Conservation (phyloP, 192 early-diverging fungal genomes). For the Entomortierella parvispora region DNA sequence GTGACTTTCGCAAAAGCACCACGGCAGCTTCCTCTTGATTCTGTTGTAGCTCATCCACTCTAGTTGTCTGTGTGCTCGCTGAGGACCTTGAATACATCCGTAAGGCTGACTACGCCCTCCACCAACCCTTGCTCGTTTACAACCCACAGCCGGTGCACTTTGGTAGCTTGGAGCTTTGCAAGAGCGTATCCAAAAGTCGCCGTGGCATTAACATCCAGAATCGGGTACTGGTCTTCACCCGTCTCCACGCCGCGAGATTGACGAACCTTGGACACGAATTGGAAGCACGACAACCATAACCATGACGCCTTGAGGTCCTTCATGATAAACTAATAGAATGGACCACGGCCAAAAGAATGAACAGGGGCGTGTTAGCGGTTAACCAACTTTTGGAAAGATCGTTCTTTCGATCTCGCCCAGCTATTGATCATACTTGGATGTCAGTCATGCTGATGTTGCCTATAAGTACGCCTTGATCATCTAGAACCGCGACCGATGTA, state of each 20-base stretch:
- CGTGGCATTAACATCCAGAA: slow-evolving; percentile 79
- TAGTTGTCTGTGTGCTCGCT: slow-evolving; percentile 35
- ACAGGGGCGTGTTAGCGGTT: no score
- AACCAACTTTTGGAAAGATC: no score
- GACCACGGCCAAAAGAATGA: slow-evolving; percentile 5
- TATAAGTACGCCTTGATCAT: slow-evolving; percentile 61
- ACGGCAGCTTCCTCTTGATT: background rate
- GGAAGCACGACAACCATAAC: slow-evolving; percentile 49
- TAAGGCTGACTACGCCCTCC: slow-evolving; percentile 82
- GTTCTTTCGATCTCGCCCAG: no score
- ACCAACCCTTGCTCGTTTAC: slow-evolving; percentile 63
- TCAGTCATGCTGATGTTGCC: slow-evolving; percentile 79
- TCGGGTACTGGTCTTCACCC: slow-evolving; percentile 68
- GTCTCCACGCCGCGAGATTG: slow-evolving; percentile 37
- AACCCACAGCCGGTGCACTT: slow-evolving; percentile 86
- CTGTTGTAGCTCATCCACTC: background rate
- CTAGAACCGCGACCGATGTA: slow-evolving; percentile 71
- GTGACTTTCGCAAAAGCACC: background rate
- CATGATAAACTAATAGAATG: slow-evolving; percentile 42
- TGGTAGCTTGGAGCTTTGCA: slow-evolving; percentile 82
- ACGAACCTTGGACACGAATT: slow-evolving; percentile 46
- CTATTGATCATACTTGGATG: slow-evolving; percentile 58
- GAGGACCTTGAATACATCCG: slow-evolving; percentile 78
- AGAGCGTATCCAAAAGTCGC: slow-evolving; percentile 77
- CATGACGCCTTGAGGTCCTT: slow-evolving; percentile 44